These are phyloP conservation scores for Glebionis coronaria DNA, from an alignment of 129 eudicot genomes.

Conservation along the genomic window DNA sequence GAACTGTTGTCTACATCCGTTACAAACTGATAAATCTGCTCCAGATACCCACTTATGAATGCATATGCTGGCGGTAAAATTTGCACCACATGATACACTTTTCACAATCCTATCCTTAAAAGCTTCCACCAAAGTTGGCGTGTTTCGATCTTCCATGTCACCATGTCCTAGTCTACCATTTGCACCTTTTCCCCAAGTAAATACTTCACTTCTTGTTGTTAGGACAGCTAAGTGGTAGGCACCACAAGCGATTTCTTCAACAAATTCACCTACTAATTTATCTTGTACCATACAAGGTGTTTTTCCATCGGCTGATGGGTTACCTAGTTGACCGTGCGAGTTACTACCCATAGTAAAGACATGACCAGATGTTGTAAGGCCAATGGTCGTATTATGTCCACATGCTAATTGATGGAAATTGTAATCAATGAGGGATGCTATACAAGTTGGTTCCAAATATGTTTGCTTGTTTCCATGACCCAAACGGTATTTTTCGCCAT, in stretches of 20 bases:
- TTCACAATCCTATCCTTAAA: slow-evolving; percentile 71
- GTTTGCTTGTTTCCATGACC: slow-evolving; percentile 80
- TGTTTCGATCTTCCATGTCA: slow-evolving; percentile 60
- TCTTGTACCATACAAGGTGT: slow-evolving; percentile 79
- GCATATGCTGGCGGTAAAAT: slow-evolving; percentile 74
- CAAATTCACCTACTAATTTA: slow-evolving; percentile 74
- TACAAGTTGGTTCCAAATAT: slow-evolving; percentile 62
- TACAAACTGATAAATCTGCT: slow-evolving; percentile 73
- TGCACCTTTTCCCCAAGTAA: slow-evolving; percentile 89
- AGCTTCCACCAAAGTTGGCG: slow-evolving; percentile 74
- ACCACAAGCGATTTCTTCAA: slow-evolving; percentile 89
- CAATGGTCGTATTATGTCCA: slow-evolving; percentile 68
- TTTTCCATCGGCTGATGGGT: slow-evolving; percentile 75
- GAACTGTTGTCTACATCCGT: slow-evolving; percentile 80
- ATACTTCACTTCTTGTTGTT: slow-evolving; percentile 80
- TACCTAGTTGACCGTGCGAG: slow-evolving; percentile 69
- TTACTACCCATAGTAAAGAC: slow-evolving; percentile 85
- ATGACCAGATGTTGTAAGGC: slow-evolving; percentile 87
- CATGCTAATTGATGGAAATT: slow-evolving; percentile 82
- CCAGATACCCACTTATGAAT: slow-evolving; percentile 93
- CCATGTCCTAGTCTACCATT: slow-evolving; percentile 95
- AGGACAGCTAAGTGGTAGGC: slow-evolving; percentile 73
- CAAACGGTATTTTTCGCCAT: slow-evolving; percentile 75
- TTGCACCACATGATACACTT: slow-evolving; percentile 77
- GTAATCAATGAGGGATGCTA: slow-evolving; percentile 63